Evolutionary conservation across 257 asterid genomes (phyloP), one percentile per base, ranked within the genome.

Genomic region (Petunia axillaris): DNA sequence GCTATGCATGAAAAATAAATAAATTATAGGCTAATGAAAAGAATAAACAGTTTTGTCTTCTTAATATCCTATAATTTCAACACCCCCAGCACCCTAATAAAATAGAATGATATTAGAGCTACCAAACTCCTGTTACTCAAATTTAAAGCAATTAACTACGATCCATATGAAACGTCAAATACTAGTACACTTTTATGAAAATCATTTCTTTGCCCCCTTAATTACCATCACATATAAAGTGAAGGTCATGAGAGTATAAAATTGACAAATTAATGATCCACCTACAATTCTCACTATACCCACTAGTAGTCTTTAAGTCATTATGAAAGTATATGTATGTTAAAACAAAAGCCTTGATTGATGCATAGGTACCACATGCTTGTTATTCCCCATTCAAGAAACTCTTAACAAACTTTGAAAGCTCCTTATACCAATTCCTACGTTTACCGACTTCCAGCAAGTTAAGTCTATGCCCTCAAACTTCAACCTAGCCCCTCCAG

Each of bases 211-310:
- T 8, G 11, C 60, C 77, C 25, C 4, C 41, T 16, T 43, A 25
- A 39, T 9, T 16, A n/a, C 39, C 5, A 68, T 6, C 36, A 11
- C 57, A 52, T 46, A 48, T 4, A 25, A 70, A 5, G 10, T 38
- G 10, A 64, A 46, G 41, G 11, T 25, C 16, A 50, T 35, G 9
- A 35, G 43, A 25, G 25, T 25, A 25, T 71, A 71, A 44, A 71
- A 48, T 48, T 71, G 44, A 48, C 35, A 71, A 71, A 71, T 71
- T 71, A 48, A 54, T 35, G 58, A 35, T 50, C 35, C 62, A 71
- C 62, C 77, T 50, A 71, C 1, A 71, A 71, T 71, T 71, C 59
- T 4, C 60, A 71, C 77, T 5, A 59, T 46, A 16, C 59, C 43
- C 60, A 48, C 25, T 35, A 71, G 59, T 25, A 44, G 59, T 71